Percentiles rank a stretch among this genome's conserved stretches.
Evolutionary conservation across 148 eudicot genomes (phyloP).

Genomic region (Polygonum maritimum): DNA sequence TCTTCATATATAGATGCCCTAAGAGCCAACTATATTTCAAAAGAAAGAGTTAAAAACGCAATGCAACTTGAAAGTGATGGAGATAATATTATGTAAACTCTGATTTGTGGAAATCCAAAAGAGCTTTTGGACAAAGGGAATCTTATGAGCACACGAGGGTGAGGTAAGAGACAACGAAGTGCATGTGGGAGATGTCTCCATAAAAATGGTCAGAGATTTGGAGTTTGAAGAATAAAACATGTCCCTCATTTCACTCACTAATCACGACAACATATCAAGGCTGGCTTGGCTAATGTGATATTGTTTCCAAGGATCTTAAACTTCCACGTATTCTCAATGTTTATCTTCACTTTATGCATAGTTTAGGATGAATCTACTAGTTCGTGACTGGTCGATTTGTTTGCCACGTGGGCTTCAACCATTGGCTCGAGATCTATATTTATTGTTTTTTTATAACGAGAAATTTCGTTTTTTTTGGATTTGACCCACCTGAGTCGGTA

Average conservation of each 20-base stretch:
- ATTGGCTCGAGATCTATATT: neutral
- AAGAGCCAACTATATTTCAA: too few species aligned
- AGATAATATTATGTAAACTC: neutral
- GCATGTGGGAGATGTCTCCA: conserved; percentile 6
- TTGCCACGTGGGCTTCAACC: neutral
- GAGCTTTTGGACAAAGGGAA: neutral
- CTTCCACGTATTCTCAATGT: neutral
- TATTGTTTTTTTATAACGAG: too few species aligned
- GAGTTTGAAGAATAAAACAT: neutral
- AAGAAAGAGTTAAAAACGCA: too few species aligned
- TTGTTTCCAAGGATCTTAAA: neutral
- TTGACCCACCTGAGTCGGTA: too few species aligned
- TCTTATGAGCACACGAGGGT: conserved; percentile 1
- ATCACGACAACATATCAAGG: neutral
- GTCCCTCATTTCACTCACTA: neutral
- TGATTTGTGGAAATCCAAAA: neutral
- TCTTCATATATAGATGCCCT: too few species aligned
- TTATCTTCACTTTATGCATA: neutral
- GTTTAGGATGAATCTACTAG: neutral
- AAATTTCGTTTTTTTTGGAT: too few species aligned
- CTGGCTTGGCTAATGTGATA: neutral
- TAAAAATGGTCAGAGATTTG: neutral
- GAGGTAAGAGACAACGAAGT: neutral
- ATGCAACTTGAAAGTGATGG: neutral
- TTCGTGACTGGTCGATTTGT: neutral